Evolutionary conservation across 2,329 filamentous ascomycete genomes (phyloP), one percentile per base, ranked within the genome.

Genomic region (Botrytis squamosa): DNA sequence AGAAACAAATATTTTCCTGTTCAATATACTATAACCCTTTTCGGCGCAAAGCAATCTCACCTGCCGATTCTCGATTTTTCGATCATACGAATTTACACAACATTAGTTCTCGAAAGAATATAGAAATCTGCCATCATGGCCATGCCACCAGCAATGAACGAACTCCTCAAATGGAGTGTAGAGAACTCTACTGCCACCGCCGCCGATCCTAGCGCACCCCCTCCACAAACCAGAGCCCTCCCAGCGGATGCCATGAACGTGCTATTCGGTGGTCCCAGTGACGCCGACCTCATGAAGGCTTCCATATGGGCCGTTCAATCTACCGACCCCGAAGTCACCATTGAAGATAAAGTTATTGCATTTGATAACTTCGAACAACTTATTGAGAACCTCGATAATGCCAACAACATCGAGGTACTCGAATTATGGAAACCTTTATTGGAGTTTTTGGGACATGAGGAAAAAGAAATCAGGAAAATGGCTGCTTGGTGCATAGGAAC

Each of bases 321-420:
- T 29, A 77, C 84, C 1, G 86, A 88, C 78, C 84, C 89, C 14
- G 87, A 91, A 73, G 85, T 92, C 73, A 88, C 89, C 6, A 86
- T 95, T 68, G 91, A 94, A 62, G 89, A 93, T 83, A 94, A 93
- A 82, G 84, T 97, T 71, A 88, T 91, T 74, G 95, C 95, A 55
- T 97, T 97, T 83, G 95, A 97, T 87, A 97, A 98, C 84, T 92
- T 98, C 76, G 95, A 97, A 85, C 93, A 97, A 83, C 86, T 97
- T 74, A 92, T 98, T 79, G 94, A 98, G 85, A 90, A 89, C 76
- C 90, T 98, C 79, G 96, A 99, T 86, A 99, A 99, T 82, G 95
- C 96, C 74, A 99, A 98, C 86, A 97, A 98, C 84, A 88, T 99
- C 78, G 90, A 90, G 77, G 88, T 88, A 42, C 85, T 98, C 33